phyloP scores from a whole-genome alignment of 148 eudicot genomes.

The Dianthus caryophyllus region DNA sequence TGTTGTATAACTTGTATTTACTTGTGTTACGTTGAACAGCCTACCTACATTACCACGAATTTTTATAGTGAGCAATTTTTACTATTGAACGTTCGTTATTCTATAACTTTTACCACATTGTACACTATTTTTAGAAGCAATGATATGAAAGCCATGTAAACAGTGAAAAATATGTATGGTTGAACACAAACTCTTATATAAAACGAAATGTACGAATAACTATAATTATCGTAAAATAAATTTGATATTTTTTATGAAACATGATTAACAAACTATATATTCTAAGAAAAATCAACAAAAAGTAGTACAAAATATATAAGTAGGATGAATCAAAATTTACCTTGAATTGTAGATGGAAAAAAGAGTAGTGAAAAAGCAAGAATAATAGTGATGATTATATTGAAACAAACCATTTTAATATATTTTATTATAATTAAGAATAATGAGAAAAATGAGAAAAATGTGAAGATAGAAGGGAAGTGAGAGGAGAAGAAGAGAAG shows the following conservation, averaged over 20 bases:
- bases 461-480: background rate
- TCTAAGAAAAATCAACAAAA: too few relatives aligned
- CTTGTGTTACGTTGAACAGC: background rate
- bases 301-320: background rate
- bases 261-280: too few relatives aligned
- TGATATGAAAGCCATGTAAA: too few relatives aligned
- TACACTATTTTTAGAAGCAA: too few relatives aligned
- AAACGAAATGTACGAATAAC: too few relatives aligned
- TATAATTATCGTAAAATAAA: too few relatives aligned
- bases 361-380: background rate
- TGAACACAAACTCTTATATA: too few relatives aligned
- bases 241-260: too few relatives aligned
- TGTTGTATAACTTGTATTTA: constrained; percentile 1
- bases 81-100: too few relatives aligned
- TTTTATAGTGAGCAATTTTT: background rate
- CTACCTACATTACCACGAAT: constrained; percentile 1
- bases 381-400: background rate
- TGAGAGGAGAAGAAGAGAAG: background rate
- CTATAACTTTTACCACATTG: too few relatives aligned
- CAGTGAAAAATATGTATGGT: too few relatives aligned
- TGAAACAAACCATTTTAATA: constrained; percentile 2
- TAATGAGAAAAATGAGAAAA: background rate
- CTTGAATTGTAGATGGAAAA: constrained; percentile 11
- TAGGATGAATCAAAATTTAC: background rate
- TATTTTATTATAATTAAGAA: too few relatives aligned